These are phyloP conservation scores for Ceratocystis papillata DNA, from an alignment of 2,329 filamentous ascomycete species.

Conservation along the genomic window DNA sequence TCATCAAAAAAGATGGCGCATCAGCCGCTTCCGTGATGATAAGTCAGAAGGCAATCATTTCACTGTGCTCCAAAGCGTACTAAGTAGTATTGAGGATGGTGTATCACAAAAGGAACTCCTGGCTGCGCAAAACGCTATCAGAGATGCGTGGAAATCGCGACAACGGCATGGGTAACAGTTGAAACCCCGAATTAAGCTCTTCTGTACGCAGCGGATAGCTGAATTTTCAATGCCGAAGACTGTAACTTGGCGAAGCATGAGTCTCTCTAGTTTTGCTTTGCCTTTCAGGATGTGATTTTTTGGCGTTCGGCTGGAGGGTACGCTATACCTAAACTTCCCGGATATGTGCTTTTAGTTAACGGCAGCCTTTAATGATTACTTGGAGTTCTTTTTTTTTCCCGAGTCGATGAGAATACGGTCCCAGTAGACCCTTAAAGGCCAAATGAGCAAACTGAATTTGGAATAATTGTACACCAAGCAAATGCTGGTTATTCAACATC, in stretches of 20 bases:
- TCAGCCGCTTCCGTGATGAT: constrained; percentile 83
- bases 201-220: constrained; percentile 37
- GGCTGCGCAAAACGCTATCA: constrained; percentile 56
- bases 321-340: not conserved
- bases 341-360: constrained; percentile 3
- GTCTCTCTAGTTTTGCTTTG: not conserved
- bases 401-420: not conserved
- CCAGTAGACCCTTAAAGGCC: not conserved
- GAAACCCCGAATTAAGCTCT: too few relatives aligned
- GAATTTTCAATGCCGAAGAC: constrained; percentile 24
- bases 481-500: too few relatives aligned
- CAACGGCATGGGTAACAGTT: too few relatives aligned
- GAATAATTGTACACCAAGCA: not conserved
- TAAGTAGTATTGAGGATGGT: constrained; percentile 78
- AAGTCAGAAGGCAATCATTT: constrained; percentile 87
- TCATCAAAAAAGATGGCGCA: constrained; percentile 63
- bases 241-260: constrained; percentile 22
- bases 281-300: not conserved
- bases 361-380: not conserved
- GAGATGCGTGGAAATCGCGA: constrained; percentile 60
- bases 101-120: constrained; percentile 76
- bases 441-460: not conserved
- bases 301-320: not conserved
- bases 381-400: not conserved
- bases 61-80: constrained; percentile 69